These are phyloP conservation scores for Cichorium intybus DNA, from an alignment of 140 eudicot genomes.

Conservation along the genomic window DNA sequence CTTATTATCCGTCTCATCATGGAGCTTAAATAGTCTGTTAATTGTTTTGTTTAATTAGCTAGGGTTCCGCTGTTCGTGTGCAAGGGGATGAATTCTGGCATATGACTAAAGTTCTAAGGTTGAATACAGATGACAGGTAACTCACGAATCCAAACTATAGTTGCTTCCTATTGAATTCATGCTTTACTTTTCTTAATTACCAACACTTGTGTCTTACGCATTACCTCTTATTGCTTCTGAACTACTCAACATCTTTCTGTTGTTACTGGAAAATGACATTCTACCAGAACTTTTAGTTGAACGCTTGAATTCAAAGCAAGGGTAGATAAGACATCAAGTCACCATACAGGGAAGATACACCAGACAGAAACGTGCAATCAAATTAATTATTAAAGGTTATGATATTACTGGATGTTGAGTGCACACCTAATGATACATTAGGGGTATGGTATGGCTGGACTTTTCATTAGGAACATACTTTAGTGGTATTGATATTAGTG, in stretches of 20 bases:
- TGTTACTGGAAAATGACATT: constrained; percentile 10
- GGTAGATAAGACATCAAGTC: constrained; percentile 7
- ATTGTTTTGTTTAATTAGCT: constrained; percentile 15
- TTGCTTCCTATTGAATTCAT: background rate
- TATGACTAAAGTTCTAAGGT: constrained; percentile 83
- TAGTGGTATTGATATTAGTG: no score
- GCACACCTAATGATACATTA: no score
- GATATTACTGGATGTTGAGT: background rate
- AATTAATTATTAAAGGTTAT: constrained; percentile 6
- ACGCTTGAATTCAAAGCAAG: constrained; percentile 1
- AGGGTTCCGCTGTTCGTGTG: constrained; percentile 78
- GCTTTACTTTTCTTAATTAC: background rate
- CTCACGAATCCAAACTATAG: background rate
- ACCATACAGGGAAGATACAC: background rate
- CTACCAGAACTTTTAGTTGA: constrained; percentile 14
- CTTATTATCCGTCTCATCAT: background rate
- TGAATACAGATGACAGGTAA: constrained; percentile 71
- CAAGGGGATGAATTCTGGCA: constrained; percentile 98
- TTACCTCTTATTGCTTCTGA: constrained; percentile 10
- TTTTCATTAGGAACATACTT: no score
- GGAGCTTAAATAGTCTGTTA: background rate
- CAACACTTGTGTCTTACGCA: constrained; percentile 5
- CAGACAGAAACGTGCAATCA: background rate
- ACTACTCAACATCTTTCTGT: background rate
- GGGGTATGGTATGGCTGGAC: no score